Conservation (phyloP, 495 filamentous ascomycete genomes). For the Annulohypoxylon moriforme region DNA sequence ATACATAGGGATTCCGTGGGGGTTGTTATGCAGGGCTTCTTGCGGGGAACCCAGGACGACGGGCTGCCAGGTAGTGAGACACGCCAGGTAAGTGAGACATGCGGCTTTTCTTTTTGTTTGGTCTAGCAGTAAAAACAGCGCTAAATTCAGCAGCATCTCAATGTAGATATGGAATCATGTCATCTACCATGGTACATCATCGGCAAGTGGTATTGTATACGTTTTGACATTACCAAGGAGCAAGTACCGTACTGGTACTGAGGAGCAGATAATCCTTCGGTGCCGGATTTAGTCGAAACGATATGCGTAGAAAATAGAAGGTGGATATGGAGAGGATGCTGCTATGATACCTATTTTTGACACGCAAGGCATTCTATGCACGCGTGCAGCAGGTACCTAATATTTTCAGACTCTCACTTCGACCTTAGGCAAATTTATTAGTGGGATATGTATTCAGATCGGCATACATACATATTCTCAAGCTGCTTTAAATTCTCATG, state of each 20-base stretch:
- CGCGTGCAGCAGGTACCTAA: background rate
- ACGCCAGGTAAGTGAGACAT: background rate
- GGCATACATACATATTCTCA: constrained; percentile 1
- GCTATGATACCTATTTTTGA: background rate
- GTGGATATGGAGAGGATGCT: background rate
- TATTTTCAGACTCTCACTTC: background rate
- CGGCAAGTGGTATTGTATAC: background rate
- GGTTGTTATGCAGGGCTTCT: background rate
- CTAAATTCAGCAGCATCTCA: background rate
- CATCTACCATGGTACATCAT: background rate
- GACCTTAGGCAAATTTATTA: background rate
- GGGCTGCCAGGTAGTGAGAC: background rate
- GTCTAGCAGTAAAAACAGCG: constrained; percentile 3
- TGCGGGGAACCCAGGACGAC: constrained; percentile 10
- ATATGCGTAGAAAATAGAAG: background rate
- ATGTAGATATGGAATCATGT: background rate
- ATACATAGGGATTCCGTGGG: constrained; percentile 3
- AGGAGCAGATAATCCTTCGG: background rate
- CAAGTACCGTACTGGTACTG: background rate
- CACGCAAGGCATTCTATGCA: background rate
- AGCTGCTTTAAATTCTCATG: background rate
- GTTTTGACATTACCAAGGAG: background rate
- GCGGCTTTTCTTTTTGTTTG: background rate
- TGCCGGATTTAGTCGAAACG: background rate
- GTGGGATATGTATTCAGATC: constrained; percentile 8